phyloP scores from a whole-genome alignment of 495 filamentous ascomycete genomes.

The Acidiella bohemica region DNA sequence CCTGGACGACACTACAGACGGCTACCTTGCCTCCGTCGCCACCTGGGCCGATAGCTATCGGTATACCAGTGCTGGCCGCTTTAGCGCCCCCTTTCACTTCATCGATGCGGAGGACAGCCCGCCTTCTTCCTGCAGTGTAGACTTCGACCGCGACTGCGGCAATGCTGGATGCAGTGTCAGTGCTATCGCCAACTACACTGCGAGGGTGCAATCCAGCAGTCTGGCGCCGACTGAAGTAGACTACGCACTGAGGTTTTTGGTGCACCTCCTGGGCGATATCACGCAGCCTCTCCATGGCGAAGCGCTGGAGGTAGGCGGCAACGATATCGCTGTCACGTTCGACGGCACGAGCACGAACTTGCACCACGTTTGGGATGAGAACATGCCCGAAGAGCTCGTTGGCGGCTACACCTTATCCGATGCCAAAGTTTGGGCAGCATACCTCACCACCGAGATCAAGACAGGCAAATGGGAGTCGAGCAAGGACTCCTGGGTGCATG shows the following conservation, averaged over 20 bases:
- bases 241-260: conserved; percentile 47
- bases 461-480: conserved; percentile 35
- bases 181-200: conserved; percentile 45
- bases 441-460: conserved; percentile 38
- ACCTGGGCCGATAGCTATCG: conserved; percentile 52
- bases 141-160: conserved; percentile 46
- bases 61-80: conserved; percentile 44
- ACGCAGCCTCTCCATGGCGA: conserved; percentile 54
- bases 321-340: conserved; percentile 45
- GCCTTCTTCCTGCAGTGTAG: conserved; percentile 43
- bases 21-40: conserved; percentile 46
- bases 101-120: conserved; percentile 58
- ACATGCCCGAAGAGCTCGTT: conserved; percentile 44
- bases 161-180: conserved; percentile 48
- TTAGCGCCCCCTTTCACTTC: conserved; percentile 50
- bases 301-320: conserved; percentile 45
- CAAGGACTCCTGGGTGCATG: conserved; percentile 36
- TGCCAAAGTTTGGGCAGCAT: conserved; percentile 39
- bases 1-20: conserved; percentile 25
- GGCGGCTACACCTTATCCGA: conserved; percentile 37
- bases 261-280: conserved; percentile 54
- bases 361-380: conserved; percentile 43
- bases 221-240: conserved; percentile 30
- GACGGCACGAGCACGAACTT: conserved; percentile 32
- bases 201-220: conserved; percentile 32